Evolutionary conservation across 1,284 basidiomycete species (phyloP).

Genomic region (Austroboletus novae-zelandiae): DNA sequence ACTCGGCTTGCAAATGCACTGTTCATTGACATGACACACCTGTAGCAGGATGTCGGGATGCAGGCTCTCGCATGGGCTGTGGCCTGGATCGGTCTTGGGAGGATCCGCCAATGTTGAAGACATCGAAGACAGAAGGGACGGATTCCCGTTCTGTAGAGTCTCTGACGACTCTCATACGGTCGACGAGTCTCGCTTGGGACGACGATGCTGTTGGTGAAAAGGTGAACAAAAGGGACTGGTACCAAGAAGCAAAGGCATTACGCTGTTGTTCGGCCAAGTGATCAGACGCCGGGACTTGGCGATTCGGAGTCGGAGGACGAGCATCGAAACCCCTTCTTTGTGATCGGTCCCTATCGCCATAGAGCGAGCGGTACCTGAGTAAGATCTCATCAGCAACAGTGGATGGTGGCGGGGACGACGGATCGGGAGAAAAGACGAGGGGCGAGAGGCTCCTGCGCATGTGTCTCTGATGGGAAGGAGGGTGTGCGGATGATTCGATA

Average conservation of each 20-base stretch:
- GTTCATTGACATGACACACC: constrained; percentile 12
- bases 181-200: constrained; percentile 9
- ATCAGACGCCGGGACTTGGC: constrained; percentile 5
- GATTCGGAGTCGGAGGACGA: constrained; percentile 5
- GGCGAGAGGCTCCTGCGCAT: constrained; percentile 27
- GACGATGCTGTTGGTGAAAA: background rate
- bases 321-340: constrained; percentile 7
- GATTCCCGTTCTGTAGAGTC: constrained; percentile 21
- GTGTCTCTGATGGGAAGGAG: constrained; percentile 9
- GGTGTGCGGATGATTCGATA: constrained; percentile 8
- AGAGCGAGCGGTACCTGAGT: constrained; percentile 13
- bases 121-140: constrained; percentile 29
- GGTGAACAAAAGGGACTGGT: constrained; percentile 1
- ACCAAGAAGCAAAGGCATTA: constrained; percentile 3
- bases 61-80: constrained; percentile 9
- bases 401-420: constrained; percentile 10
- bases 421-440: constrained; percentile 20
- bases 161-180: constrained; percentile 18
- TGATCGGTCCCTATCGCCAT: constrained; percentile 6
- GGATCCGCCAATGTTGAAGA: constrained; percentile 25
- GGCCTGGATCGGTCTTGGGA: constrained; percentile 18
- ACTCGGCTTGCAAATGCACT: constrained; percentile 1
- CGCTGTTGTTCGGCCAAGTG: constrained; percentile 9
- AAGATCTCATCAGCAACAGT: constrained; percentile 15
- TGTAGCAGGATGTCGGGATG: constrained; percentile 9